phyloP scores from a whole-genome alignment of 176 grass and related monocot genomes.

The Elaeis guineensis region DNA sequence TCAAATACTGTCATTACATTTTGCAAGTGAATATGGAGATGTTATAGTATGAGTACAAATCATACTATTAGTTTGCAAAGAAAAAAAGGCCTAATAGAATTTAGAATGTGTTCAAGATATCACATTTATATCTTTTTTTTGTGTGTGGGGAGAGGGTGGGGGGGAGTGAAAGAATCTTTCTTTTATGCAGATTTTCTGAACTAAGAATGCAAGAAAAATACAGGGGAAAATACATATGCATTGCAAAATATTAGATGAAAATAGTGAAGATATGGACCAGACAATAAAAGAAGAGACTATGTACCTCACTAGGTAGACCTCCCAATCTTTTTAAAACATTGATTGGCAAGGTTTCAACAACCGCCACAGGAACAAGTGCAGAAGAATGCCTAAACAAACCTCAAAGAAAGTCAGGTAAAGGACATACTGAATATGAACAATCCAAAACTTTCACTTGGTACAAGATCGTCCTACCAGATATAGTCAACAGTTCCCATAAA shows the following conservation, averaged over 20 bases:
- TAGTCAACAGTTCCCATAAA: conserved; percentile 28
- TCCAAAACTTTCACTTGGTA: not conserved
- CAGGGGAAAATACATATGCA: not conserved
- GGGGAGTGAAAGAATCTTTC: no score
- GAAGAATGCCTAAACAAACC: conserved; percentile 15
- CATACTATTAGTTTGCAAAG: no score
- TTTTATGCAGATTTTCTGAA: no score
- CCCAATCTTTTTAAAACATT: conserved; percentile 19
- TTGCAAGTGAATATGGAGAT: no score
- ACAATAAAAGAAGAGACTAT: not conserved
- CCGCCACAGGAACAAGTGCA: conserved; percentile 13
- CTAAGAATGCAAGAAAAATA: not conserved
- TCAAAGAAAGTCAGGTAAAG: not conserved
- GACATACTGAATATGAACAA: not conserved
- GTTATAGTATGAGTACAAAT: no score
- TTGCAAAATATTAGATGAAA: not conserved
- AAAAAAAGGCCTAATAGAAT: no score
- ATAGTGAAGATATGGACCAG: not conserved
- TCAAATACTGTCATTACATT: no score
- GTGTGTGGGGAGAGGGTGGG: no score
- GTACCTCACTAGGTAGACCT: conserved; percentile 22
- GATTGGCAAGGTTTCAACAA: conserved; percentile 18
- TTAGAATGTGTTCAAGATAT: no score
- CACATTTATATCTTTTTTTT: no score
- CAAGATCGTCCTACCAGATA: conserved; percentile 8